Base-by-base conservation (phyloP, 1,139 yeast genomes). In the Arxiozyma slooffiae region DNA sequence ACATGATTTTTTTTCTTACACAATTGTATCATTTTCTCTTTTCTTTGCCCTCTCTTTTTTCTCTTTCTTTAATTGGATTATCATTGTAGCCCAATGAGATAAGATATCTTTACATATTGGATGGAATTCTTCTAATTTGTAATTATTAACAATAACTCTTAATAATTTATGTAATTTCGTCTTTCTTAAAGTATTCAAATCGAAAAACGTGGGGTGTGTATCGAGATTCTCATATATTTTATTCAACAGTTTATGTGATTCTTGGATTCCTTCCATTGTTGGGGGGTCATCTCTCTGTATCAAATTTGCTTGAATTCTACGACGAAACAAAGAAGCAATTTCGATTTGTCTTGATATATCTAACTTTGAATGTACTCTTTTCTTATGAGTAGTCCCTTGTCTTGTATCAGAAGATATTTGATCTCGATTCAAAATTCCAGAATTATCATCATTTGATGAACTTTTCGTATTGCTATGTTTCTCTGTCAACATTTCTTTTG, bases 231-330 rank as follows among this genome's bases (percentile, higher is more conserved):
- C 63, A 17, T 50, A 48, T 7, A 65, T 64, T 48, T 59, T 64
- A 22, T 52, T 52, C 21, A 65, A 52, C 45, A 64, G 50, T 48
- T 58, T 59, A 48, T 62, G 66, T 7, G 66, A 55, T 41, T 64
- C 67, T 18, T 54, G 48, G 1, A 60, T 39, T 23, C 62, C 66
- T 8, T 50, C 57, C 4, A 51, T 50, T 9, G 60, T 49, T 7
- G 69, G 68, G 3, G 64, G 60, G 0, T 51, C 48, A 14, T 60
- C 62, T 41, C 69, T 56, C 51, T 65, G 69, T 20, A 65, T 58
- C 47, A 65, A 46, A 48, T 63, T 62, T 39, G 57, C 57, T 47
- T 65, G 69, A 18, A 65, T 55, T 49, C 64, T 62, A 37, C 67
- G 57, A 17, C 69, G 60, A 30, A 65, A 59, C 14, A 64, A 49